phyloP scores from a whole-genome alignment of 441 rosid genomes.

The Erodium moschatum region DNA sequence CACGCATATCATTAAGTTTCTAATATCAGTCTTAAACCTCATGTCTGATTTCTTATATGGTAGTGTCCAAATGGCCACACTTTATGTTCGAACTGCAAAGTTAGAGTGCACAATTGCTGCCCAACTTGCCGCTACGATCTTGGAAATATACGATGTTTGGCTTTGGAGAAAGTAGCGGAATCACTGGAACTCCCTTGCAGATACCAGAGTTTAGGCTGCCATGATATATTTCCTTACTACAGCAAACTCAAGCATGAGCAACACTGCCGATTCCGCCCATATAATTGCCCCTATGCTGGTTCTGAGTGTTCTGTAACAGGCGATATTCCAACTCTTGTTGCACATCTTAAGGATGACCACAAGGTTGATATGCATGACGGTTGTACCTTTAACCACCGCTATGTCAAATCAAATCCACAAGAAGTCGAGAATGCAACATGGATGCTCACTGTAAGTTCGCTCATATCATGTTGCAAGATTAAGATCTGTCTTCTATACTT shows the following conservation, averaged over 20 bases:
- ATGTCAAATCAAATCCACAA: constrained; percentile 65
- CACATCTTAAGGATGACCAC: constrained; percentile 71
- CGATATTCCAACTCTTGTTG: constrained; percentile 50
- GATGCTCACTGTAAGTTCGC: constrained; percentile 67
- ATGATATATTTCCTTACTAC: constrained; percentile 59
- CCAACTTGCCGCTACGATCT: constrained; percentile 76
- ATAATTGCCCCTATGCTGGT: constrained; percentile 72
- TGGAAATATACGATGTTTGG: constrained; percentile 78
- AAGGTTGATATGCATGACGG: constrained; percentile 85
- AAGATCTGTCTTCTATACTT: too few species aligned
- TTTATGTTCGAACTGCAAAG: constrained; percentile 60
- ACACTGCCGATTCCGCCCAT: constrained; percentile 56
- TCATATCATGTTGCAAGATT: background rate
- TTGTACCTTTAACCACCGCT: constrained; percentile 70
- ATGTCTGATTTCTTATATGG: background rate
- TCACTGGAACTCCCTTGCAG: constrained; percentile 69
- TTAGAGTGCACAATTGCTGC: constrained; percentile 57
- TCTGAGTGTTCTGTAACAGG: constrained; percentile 67
- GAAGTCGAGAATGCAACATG: constrained; percentile 84
- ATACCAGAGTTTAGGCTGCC: constrained; percentile 61
- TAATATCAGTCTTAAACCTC: background rate
- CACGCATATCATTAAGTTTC: background rate
- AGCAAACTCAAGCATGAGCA: constrained; percentile 71
- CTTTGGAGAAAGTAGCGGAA: constrained; percentile 68
- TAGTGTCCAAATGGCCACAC: constrained; percentile 89